Base-by-base conservation (phyloP, 169 alveolate species). In the Plasmodium reichenowi region DNA sequence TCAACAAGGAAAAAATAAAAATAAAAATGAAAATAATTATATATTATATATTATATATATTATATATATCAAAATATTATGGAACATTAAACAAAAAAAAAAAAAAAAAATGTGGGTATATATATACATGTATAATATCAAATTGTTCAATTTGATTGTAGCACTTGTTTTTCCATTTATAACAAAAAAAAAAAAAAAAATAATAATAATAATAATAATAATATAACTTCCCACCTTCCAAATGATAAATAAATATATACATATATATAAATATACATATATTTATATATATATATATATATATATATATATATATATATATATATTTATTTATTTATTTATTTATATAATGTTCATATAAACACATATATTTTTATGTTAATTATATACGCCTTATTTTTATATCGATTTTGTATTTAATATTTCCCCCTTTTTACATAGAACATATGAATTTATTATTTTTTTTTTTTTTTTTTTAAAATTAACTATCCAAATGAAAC, bases 71-170 rank as follows among this genome's bases (percentile, higher is more conserved):
- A 20, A 20, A 20, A 26, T 26, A 26, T 32, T 32, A 32, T 32
- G 45, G 6, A 5, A 7, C 45, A 32, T 56, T 56, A 56, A 56
- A 54, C 8, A 5, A 52, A 54, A 54, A 54, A 56, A 12, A 13
- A 56, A 15, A 56, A 56, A 56, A 15, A 6, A 15, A 15, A 56
- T 12, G 22, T 12, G 17, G 15, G 9, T 56, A 15, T 56, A 6
- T 56, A 15, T 56, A 52, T 52, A 52, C 17, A 52, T 71, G 38
- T 22, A 59, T 71, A 48, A n/a, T 13, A 20, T 72, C 17, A 72
- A 52, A 38, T 17, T 72, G 47, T 15, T 32, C 13, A 48, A 56
- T 32, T 45, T 38, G 22, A 8, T 56, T 56, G 22, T 10, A 8
- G 15, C 9, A 9, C 20, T 20, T 47, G 54, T 56, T 20, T 62